Evolutionary conservation across 2,329 filamentous ascomycete species (phyloP), one percentile per base, ranked within the genome.

Genomic region (Camptophora hylomeconis): DNA sequence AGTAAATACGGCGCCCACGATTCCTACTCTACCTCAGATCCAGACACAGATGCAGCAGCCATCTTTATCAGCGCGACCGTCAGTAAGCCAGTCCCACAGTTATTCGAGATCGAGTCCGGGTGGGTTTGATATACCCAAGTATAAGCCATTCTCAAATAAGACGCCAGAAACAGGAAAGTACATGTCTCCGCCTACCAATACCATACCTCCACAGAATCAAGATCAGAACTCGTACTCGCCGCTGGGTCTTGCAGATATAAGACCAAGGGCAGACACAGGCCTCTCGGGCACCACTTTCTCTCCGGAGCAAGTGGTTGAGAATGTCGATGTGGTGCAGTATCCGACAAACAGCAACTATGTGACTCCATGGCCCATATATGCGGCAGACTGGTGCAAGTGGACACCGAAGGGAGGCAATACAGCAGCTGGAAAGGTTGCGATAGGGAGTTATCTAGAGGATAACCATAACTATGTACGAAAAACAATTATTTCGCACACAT

Each of bases 351-450:
- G 83, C 63, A 94, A 87, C 52, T 93, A 94, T 50, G 60, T 92
- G 39, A 84, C 87, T 4, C 86, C 87, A 0, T 98, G 89, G 83
- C 79, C 84, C 9, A 76, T 92, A 31, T 98, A 95, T 53, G 87
- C 89, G 8, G 87, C 92, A 47, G 89, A 98, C 59, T 98, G 89
- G 89, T 98, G 89, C 63, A 98, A 98, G 57, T 98, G 89, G 87
- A 74, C 80, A 10, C 75, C 87, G 2, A 73, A 83, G 21, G 47
- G 75, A 58, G 46, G 75, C 20, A 52, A 47, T 28, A 61, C 61
- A 42, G 76, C 81, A 38, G 83, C 82, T 3, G 89, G 89, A 20
- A 95, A 95, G 57, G 70, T 98, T 45, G 89, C 89, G 8, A 68
- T 98, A 20, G 89, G 87, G 35, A 98, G 89, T 60, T 95, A 95